phyloP scores from a whole-genome alignment of 257 asterid species.

The Nicotiana benthamiana region DNA sequence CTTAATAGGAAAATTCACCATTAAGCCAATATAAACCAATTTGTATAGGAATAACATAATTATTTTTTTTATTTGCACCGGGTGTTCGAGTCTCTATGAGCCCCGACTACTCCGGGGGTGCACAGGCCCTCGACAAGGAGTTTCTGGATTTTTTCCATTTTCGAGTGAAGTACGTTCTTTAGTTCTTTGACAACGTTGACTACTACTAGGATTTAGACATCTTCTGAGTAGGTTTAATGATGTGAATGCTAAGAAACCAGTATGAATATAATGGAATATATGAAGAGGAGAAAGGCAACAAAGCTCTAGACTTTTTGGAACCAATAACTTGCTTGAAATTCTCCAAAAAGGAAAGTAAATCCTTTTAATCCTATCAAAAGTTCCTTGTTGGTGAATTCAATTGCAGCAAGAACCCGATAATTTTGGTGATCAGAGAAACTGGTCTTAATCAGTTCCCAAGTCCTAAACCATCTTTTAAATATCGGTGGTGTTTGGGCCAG shows the following conservation, averaged over 20 bases:
- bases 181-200: neutral
- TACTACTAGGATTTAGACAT: neutral
- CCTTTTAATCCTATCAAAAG: neutral
- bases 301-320: neutral
- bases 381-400: neutral
- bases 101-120: too few relatives aligned
- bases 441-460: neutral
- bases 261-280: neutral
- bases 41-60: neutral
- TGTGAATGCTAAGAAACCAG: neutral
- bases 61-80: too few relatives aligned
- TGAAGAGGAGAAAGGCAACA: neutral
- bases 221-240: neutral
- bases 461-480: too few relatives aligned
- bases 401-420: neutral
- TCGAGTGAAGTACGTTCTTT: neutral
- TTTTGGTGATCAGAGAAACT: neutral
- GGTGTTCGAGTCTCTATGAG: too few relatives aligned
- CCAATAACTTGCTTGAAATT: neutral
- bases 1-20: neutral
- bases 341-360: neutral
- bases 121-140: too few relatives aligned
- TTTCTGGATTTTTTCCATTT: neutral
- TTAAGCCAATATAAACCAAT: neutral
- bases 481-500: too few relatives aligned